These are phyloP conservation scores for Dendrocalamus latiflorus DNA, from an alignment of 202 grass and related monocot genomes.

Conservation along the genomic window DNA sequence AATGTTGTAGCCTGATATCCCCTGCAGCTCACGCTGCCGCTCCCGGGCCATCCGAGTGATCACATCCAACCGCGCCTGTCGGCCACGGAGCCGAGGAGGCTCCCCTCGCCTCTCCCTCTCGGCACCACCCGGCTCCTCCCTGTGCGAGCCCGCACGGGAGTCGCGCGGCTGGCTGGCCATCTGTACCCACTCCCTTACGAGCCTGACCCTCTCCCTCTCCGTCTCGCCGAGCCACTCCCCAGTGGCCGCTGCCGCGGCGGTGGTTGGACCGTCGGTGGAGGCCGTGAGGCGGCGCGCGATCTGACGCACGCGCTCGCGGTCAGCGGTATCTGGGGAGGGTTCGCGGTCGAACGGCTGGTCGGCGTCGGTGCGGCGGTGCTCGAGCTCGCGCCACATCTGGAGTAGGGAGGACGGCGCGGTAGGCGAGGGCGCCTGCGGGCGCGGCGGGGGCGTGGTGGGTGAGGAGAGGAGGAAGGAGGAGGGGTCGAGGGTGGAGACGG, in stretches of 20 bases:
- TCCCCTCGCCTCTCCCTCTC: constrained; percentile 57
- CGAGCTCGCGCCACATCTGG: constrained; percentile 99
- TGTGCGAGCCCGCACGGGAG: constrained; percentile 23
- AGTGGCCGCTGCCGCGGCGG: constrained; percentile 9
- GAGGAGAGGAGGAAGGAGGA: constrained; percentile 60
- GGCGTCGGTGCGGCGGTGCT: constrained; percentile 44
- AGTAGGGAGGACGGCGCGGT: constrained; percentile 54
- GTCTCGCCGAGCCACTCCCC: constrained; percentile 85
- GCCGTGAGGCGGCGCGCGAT: constrained; percentile 64
- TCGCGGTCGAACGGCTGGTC: constrained; percentile 45
- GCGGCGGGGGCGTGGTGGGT: constrained; percentile 36
- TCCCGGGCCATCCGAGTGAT: constrained; percentile 73
- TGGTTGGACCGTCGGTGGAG: neutral
- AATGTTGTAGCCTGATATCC: constrained; percentile 58
- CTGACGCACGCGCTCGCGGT: constrained; percentile 54
- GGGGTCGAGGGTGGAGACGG: constrained; percentile 81
- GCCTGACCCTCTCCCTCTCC: constrained; percentile 82
- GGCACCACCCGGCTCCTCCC: constrained; percentile 27
- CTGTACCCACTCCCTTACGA: constrained; percentile 96
- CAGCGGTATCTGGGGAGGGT: constrained; percentile 47
- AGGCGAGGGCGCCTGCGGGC: constrained; percentile 26
- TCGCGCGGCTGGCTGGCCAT: constrained; percentile 79
- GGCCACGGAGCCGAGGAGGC: constrained; percentile 54
- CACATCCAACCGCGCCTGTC: constrained; percentile 70
- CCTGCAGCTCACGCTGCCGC: constrained; percentile 80